phyloP scores from a whole-genome alignment of 176 grass and related monocot species.

The Carex myosuroides region DNA sequence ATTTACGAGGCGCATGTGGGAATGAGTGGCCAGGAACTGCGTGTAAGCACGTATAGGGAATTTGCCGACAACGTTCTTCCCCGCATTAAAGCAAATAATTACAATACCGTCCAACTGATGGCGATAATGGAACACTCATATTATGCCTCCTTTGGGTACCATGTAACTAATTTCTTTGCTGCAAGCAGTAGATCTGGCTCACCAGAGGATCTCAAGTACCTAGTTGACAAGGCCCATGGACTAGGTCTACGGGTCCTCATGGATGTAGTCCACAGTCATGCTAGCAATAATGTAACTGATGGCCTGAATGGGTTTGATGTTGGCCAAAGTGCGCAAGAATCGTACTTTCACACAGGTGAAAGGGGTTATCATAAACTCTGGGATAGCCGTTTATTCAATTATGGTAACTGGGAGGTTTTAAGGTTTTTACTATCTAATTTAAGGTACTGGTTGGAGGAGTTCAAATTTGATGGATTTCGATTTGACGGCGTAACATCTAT shows the following conservation, averaged over 20 bases:
- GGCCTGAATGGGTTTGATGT: constrained; percentile 98
- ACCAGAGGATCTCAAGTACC: constrained; percentile 93
- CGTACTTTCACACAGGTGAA: constrained; percentile 86
- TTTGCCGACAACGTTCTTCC: constrained; percentile 91
- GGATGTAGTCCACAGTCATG: constrained; percentile 93
- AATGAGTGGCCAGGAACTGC: constrained; percentile 75
- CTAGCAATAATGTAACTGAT: constrained; percentile 72
- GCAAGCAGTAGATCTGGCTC: constrained; percentile 87
- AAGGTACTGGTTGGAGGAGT: constrained; percentile 95
- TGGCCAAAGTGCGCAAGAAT: constrained; percentile 61
- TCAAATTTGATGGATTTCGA: constrained; percentile 87
- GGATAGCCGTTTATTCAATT: constrained; percentile 95
- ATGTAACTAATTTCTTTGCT: constrained; percentile 97
- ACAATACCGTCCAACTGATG: constrained; percentile 95
- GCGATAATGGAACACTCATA: constrained; percentile 96
- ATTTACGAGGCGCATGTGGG: constrained; percentile 96
- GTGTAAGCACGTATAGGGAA: constrained; percentile 72
- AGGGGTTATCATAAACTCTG: constrained; percentile 85
- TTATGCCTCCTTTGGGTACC: constrained; percentile 98
- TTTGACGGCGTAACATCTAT: constrained; percentile 95
- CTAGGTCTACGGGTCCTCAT: constrained; percentile 81
- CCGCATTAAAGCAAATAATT: constrained; percentile 81
- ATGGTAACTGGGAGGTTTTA: constrained; percentile 94
- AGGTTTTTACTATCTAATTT: constrained; percentile 93
- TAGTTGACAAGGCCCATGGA: constrained; percentile 90